Conservation (phyloP, 306 rosid genomes). For the Inga laurina region DNA sequence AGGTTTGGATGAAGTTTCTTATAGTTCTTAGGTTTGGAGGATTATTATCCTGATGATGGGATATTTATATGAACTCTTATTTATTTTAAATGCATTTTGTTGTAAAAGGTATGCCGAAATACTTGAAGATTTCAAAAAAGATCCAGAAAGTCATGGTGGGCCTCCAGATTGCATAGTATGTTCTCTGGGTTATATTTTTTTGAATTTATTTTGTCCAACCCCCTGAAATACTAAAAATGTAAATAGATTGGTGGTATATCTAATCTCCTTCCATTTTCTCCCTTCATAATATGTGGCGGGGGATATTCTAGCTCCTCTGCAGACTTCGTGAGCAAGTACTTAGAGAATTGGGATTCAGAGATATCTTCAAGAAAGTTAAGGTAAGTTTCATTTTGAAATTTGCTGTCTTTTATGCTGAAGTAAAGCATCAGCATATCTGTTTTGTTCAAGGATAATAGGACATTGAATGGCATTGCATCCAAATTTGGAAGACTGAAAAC, state of each 20-base stretch:
- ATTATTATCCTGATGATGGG: not conserved
- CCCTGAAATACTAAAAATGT: not conserved
- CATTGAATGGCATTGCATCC: slow-evolving; percentile 1
- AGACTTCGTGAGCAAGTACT: slow-evolving; percentile 84
- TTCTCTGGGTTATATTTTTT: slow-evolving; percentile 24
- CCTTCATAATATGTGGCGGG: not conserved
- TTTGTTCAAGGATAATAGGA: not conserved
- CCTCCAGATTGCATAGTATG: slow-evolving; percentile 85
- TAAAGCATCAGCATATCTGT: slow-evolving; percentile 15
- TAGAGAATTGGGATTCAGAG: slow-evolving; percentile 81
- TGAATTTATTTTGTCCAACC: not conserved
- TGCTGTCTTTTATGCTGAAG: not conserved
- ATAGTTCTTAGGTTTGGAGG: not conserved
- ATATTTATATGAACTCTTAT: not conserved
- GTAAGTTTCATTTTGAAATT: slow-evolving; percentile 37
- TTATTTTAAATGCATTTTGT: slow-evolving; percentile 9
- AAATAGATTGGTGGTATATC: not conserved
- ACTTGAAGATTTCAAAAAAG: slow-evolving; percentile 82
- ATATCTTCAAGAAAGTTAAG: slow-evolving; percentile 96
- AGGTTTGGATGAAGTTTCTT: slow-evolving; percentile 8
- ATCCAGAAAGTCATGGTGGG: slow-evolving; percentile 80
- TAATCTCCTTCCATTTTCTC: not conserved
- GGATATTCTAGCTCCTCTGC: slow-evolving; percentile 69
- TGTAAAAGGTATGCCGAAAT: slow-evolving; percentile 71
- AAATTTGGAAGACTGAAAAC: slow-evolving; percentile 12